Conservation (phyloP, 2,329 filamentous ascomycete species). For the Aspergillus sp. region DNA sequence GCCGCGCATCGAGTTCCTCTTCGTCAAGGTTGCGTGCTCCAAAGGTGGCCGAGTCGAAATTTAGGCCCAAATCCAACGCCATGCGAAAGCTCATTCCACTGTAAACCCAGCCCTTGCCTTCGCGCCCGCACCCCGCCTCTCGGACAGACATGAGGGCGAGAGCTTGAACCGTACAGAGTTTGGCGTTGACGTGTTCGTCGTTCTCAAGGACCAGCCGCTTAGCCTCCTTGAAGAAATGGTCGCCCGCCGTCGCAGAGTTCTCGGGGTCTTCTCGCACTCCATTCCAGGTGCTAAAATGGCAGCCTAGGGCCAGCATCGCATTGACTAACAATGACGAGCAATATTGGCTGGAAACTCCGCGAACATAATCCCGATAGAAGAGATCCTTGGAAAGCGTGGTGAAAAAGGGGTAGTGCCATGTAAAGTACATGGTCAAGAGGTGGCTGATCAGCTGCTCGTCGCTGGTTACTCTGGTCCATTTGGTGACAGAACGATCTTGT, state of each 20-base stretch:
- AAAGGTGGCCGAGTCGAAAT: slow-evolving; percentile 73
- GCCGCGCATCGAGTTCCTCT: slow-evolving; percentile 81
- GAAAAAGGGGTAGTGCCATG: slow-evolving; percentile 97
- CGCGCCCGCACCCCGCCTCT: slow-evolving; percentile 89
- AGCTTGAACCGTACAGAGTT: slow-evolving; percentile 87
- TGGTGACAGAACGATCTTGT: slow-evolving; percentile 69
- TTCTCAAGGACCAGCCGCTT: slow-evolving; percentile 87
- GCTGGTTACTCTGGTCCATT: slow-evolving; percentile 83
- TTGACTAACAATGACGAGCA: slow-evolving; percentile 91
- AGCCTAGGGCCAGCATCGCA: slow-evolving; percentile 87
- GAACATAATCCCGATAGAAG: slow-evolving; percentile 82
- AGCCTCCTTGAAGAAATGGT: slow-evolving; percentile 94
- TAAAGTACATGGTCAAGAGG: slow-evolving; percentile 96
- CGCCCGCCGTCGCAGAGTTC: slow-evolving; percentile 82
- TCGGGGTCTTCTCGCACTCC: slow-evolving; percentile 69
- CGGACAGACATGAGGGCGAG: slow-evolving; percentile 93
- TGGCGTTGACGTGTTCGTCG: slow-evolving; percentile 88
- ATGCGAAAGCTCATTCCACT: slow-evolving; percentile 98
- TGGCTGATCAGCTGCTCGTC: slow-evolving; percentile 79
- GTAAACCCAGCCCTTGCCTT: slow-evolving; percentile 97
- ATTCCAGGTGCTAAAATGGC: slow-evolving; percentile 80
- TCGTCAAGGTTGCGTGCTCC: slow-evolving; percentile 67
- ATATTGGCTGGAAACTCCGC: slow-evolving; percentile 69
- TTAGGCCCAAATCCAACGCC: slow-evolving; percentile 90
- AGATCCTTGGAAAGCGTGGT: slow-evolving; percentile 82